Evolutionary conservation across 352 stramenopile species (phyloP).

Genomic region (Globisporangium recalcitrans): DNA sequence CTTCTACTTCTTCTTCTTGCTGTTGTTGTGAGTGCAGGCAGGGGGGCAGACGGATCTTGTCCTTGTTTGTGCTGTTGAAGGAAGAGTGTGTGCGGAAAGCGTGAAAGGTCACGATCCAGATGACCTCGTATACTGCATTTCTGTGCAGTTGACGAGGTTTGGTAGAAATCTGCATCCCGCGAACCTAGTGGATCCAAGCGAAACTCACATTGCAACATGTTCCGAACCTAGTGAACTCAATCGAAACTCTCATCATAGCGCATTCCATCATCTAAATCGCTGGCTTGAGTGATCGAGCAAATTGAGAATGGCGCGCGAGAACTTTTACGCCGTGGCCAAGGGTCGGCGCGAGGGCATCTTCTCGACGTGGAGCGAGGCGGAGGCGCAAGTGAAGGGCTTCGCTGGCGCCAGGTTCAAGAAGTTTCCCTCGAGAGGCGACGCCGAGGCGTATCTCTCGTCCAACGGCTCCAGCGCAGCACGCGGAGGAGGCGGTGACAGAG

Average conservation of each 20-base stretch:
- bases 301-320: conserved; percentile 23
- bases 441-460: conserved; percentile 38
- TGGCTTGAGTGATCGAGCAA: no score
- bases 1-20: background rate
- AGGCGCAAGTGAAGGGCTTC: conserved; percentile 60
- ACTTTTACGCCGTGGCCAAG: conserved; percentile 58
- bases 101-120: no score
- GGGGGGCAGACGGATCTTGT: background rate
- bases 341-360: conserved; percentile 55
- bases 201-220: no score
- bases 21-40: background rate
- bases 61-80: background rate
- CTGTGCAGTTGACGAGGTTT: no score
- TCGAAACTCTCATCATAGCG: no score
- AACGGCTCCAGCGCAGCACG: background rate
- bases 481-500: background rate
- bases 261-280: no score
- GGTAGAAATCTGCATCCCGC: no score
- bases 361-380: conserved; percentile 35
- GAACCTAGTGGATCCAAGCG: no score
- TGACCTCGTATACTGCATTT: no score
- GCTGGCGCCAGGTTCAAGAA: conserved; percentile 54
- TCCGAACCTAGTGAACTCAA: no score
- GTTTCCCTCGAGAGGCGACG: conserved; percentile 44
- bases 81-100: background rate